Percentiles rank a stretch among this genome's conserved stretches.
These are phyloP conservation scores for Rhododendron henanense DNA, from an alignment of 148 eudicot genomes.

Conservation along the genomic window DNA sequence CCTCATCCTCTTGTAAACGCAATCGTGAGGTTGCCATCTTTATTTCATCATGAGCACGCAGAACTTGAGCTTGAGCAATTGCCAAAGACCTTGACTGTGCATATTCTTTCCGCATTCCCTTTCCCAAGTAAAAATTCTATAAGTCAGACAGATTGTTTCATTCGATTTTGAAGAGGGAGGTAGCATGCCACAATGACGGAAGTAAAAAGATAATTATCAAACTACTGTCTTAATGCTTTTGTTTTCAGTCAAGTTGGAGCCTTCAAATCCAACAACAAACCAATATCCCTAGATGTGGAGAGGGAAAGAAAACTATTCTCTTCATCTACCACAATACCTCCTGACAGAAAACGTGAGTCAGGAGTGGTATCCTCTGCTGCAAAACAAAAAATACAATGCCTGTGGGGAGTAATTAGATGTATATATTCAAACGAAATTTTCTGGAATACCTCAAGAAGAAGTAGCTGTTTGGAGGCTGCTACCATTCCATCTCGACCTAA, in stretches of 20 bases:
- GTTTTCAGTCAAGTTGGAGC: background rate
- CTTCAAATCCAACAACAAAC: background rate
- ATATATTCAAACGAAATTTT: background rate
- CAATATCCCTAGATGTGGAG: background rate
- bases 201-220: background rate
- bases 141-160: background rate
- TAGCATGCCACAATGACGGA: background rate
- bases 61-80: slow-evolving; percentile 75
- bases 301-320: background rate
- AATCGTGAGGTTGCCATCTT: slow-evolving; percentile 96
- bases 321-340: background rate
- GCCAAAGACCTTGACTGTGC: slow-evolving; percentile 83
- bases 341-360: background rate
- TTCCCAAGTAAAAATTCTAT: slow-evolving; percentile 10
- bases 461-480: slow-evolving; percentile 63
- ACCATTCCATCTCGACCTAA: slow-evolving; percentile 56
- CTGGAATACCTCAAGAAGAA: slow-evolving; percentile 69
- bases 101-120: slow-evolving; percentile 96
- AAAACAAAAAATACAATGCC: slow-evolving; percentile 3
- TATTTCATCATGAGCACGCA: slow-evolving; percentile 94
- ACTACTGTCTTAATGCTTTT: background rate
- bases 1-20: slow-evolving; percentile 65
- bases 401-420: background rate
- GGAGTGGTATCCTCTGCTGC: background rate
- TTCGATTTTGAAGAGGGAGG: background rate